Conservation (phyloP, 306 rosid species). For the Rosa multiflora region DNA sequence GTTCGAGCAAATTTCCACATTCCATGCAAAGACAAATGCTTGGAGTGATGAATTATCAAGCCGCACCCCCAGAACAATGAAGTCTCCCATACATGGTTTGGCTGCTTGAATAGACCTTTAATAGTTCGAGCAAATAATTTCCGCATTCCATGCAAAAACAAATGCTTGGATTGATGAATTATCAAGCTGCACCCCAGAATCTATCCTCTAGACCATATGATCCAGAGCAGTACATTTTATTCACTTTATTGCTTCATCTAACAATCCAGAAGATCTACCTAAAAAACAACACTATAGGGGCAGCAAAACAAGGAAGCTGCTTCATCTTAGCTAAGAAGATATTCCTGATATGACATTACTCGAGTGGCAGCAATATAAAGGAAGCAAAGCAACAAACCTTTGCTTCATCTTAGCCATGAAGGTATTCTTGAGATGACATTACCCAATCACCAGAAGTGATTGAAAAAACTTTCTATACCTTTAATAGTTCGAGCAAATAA, state of each 20-base stretch:
- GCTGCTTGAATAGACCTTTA: neutral
- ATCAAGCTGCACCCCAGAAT: neutral
- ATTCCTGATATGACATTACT: neutral
- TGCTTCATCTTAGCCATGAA: constrained; percentile 2
- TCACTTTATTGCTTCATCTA: neutral
- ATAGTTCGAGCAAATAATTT: neutral
- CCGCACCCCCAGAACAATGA: neutral
- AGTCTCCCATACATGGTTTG: neutral
- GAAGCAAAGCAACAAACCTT: constrained; percentile 2
- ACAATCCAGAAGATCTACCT: neutral
- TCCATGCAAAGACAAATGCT: neutral
- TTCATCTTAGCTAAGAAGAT: neutral
- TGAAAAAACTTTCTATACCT: no score
- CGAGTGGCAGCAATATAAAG: neutral
- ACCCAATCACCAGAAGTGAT: neutral
- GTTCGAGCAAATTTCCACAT: neutral
- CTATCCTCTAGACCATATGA: neutral
- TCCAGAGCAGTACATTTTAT: neutral
- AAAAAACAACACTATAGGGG: neutral
- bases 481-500: neutral
- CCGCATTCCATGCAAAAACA: neutral
- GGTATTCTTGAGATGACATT: neutral
- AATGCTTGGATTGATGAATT: neutral
- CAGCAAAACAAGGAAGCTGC: neutral
- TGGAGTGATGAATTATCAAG: neutral